Evolutionary conservation across 768 basidiomycete species (phyloP), one percentile per base, ranked within the genome.

Genomic region (Serendipita indica): DNA sequence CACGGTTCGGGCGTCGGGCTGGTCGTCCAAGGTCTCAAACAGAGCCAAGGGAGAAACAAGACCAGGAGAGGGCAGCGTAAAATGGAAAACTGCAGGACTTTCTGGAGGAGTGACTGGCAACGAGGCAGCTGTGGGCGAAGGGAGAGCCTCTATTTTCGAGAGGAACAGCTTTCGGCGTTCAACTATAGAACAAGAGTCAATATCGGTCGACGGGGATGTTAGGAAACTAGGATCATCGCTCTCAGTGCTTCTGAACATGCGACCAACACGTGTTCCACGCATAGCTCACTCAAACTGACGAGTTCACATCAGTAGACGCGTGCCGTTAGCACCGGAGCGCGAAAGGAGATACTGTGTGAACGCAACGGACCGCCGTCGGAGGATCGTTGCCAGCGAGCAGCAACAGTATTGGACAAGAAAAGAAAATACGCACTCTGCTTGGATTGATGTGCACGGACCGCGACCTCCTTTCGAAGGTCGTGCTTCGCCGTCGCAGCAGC

Each of bases 101-200:
- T 83, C 82, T 3, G 81, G 81, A 54, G 82, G 81, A 1, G 79
- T 84, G 68, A 80, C 80, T 10, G 84, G 80, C 12, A 75, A 73
- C 43, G 70, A 66, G 25, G 77, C 74, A 18, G 82, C 79, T 7
- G 77, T 75, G 7, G 82, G 77, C 5, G 79, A 82, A 2, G 82
- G 80, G 20, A 81, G 78, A n/a, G 80, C 80, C 35, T 77, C 73
- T 39, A 89, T 71, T 69, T 82, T 89, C 60, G 82, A 83, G 27
- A 89, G 71, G 72, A 89, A 89, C 60, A 78, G 73, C 3, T 84
- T 82, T 28, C 86, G 82, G 57, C 88, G 77, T 68, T 85, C 83
- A 64, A 77, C 84, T 87, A 65, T n/a, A 61, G 22, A 39, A 34
- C 57, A n/a, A n/a, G n/a, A n/a, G n/a, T n/a, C n/a, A n/a, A n/a